phyloP scores from a whole-genome alignment of 192 early-diverging fungal genomes.

The Mortierella antarctica region DNA sequence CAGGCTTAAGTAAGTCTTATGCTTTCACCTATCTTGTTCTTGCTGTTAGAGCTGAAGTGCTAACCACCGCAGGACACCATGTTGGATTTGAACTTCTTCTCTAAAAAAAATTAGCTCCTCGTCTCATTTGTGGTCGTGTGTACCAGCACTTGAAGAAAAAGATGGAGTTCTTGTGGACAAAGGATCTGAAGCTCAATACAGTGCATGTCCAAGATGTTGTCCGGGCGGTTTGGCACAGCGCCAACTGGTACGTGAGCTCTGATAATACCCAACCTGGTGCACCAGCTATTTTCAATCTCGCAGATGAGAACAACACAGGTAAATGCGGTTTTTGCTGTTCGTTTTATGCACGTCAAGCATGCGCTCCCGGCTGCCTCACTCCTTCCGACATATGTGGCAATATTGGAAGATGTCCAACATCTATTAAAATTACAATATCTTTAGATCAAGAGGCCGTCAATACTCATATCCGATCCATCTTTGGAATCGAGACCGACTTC shows the following conservation, averaged over 20 bases:
- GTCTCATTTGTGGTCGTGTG: slow-evolving; percentile 91
- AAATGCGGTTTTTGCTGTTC: slow-evolving; percentile 23
- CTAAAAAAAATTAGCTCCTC: slow-evolving; percentile 73
- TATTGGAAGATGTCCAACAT: too few relatives aligned
- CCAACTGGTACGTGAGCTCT: slow-evolving; percentile 63
- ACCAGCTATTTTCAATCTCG: slow-evolving; percentile 81
- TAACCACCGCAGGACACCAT: background rate
- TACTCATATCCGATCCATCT: slow-evolving; percentile 70
- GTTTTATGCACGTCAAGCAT: background rate
- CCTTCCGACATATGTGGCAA: too few relatives aligned
- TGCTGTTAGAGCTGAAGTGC: background rate
- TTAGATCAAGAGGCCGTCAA: slow-evolving; percentile 85
- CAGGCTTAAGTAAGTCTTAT: slow-evolving; percentile 75
- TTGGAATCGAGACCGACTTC: slow-evolving; percentile 84
- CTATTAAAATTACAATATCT: background rate
- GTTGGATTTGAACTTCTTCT: slow-evolving; percentile 1
- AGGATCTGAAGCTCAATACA: slow-evolving; percentile 90
- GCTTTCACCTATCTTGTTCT: slow-evolving; percentile 1
- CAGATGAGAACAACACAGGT: slow-evolving; percentile 89
- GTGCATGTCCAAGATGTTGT: slow-evolving; percentile 93
- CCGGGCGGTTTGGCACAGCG: slow-evolving; percentile 66
- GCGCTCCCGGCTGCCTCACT: too few relatives aligned
- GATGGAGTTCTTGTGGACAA: slow-evolving; percentile 96
- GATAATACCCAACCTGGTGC: slow-evolving; percentile 55
- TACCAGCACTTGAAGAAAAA: slow-evolving; percentile 82